Evolutionary conservation across 352 stramenopile genomes (phyloP), one percentile per base, ranked within the genome.

Genomic region (Globisporangium recalcitrans): DNA sequence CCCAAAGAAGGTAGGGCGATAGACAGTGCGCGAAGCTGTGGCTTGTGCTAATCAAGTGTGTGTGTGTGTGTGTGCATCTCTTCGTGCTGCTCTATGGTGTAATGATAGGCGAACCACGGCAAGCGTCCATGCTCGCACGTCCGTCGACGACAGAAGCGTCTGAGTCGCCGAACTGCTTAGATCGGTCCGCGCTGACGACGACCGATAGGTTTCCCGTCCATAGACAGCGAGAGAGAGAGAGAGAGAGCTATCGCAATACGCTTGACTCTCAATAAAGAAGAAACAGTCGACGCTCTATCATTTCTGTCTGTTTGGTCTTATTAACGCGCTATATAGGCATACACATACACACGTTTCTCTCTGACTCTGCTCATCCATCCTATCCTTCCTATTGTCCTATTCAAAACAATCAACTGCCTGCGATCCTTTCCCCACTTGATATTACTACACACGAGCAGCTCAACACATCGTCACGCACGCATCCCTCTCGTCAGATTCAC

Each of bases 51-150:
- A 58, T 40, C 1, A 11, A 34, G 9, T 16, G 51, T 53, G 19
- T 62, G 10, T 38, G 21, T 63, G 11, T 68, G 3, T 57, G 19
- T 36, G 3, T 54, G 3, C 31, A 7, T 34, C 0, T 9, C 31
- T 48, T n/a, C n/a, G n/a, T n/a, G n/a, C n/a, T n/a, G n/a, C n/a
- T n/a, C n/a, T n/a, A 31, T 31, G 2, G 5, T 65, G 19, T 19
- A 54, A 48, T 26, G 13, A 24, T 62, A 90, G 81, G 85, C 85
- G 56, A 94, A 94, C 79, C 85, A 92, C 71, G 85, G 85, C 76
- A 94, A 94, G 67, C 85, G 85, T 29, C 85, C 85, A 53, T 94
- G 85, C 74, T 94, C 85, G 62, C 77, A 94, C 74, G 71, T 85
- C 55, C 75, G 80, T 56, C 82, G 85, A 69, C 85, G 85, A 62